Evolutionary conservation across 2,329 filamentous ascomycete species (phyloP).

Genomic region (Cercospora citrullina): DNA sequence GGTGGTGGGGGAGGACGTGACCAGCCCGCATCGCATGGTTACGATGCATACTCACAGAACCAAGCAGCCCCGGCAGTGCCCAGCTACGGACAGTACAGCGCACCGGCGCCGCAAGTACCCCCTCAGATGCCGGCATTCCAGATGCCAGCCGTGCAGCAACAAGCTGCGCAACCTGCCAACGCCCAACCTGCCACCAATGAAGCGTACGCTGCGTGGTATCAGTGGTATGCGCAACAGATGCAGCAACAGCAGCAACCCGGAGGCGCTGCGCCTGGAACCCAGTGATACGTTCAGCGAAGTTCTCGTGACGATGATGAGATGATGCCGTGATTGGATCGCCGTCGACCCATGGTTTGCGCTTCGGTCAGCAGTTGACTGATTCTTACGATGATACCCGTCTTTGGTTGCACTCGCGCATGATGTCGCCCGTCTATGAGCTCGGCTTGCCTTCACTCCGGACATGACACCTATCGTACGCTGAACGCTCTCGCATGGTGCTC

Average conservation of each 20-base stretch:
- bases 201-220: slow-evolving; percentile 29
- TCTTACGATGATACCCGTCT: slow-evolving; percentile 23
- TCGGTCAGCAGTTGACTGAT: slow-evolving; percentile 16
- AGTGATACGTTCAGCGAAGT: slow-evolving; percentile 31
- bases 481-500: slow-evolving; percentile 15
- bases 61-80: slow-evolving; percentile 41
- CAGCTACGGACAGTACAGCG: slow-evolving; percentile 35
- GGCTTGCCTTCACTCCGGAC: slow-evolving; percentile 16
- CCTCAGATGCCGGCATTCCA: slow-evolving; percentile 37
- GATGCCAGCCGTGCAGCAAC: slow-evolving; percentile 33
- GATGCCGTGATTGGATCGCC: slow-evolving; percentile 18
- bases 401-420: slow-evolving; percentile 23
- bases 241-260: slow-evolving; percentile 32
- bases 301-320: slow-evolving; percentile 30
- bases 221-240: slow-evolving; percentile 23
- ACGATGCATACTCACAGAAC: slow-evolving; percentile 51
- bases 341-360: slow-evolving; percentile 8
- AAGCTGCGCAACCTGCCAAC: slow-evolving; percentile 24
- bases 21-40: slow-evolving; percentile 38
- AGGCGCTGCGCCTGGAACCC: slow-evolving; percentile 39
- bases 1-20: slow-evolving; percentile 28
- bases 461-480: slow-evolving; percentile 17
- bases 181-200: slow-evolving; percentile 24
- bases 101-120: slow-evolving; percentile 30
- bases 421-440: slow-evolving; percentile 17